Base-by-base conservation (phyloP, 768 basidiomycete genomes). In the Coprinopsis marcescibilis region DNA sequence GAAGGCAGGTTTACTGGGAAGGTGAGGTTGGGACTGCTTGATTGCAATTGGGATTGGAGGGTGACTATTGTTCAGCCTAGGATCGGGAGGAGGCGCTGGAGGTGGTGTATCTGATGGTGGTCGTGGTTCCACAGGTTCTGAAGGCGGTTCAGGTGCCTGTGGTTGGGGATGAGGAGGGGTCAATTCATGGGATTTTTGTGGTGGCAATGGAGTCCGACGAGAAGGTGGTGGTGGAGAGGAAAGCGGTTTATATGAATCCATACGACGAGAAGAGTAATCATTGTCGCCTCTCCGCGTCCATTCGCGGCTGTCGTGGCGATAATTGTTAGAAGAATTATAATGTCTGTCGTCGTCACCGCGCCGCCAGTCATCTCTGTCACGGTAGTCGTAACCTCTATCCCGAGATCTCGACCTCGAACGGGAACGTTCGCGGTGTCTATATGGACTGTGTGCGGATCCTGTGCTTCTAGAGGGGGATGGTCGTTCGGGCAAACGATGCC, bases 391-490 rank as follows among this genome's bases (percentile, higher is more conserved):
- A 26, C 53, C 62, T 39, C 60, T 55, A 36, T 65, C 60, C 53
- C 72, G 56, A 37, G 60, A 59, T 36, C 51, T 36, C n/a, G 44
- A 50, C 23, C 49, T 27, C 7, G 43, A 50, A 35, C 49, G 30
- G 7, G 49, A 47, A 12, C 58, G 53, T 34, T 70, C 67, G 37
- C 67, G 61, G 35, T 51, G 37, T 46, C 61, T 54, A 36, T 58
- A 65, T 11, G 76, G 73, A 12, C 69, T 75, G 52, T 70, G 72
- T 39, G 48, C 50, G 0, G 61, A 44, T 7, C 50, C 57, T 2
- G 67, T 65, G 12, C 68, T 64, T 24, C 69, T 67, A n/a, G 64
- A 65, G 27, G 60, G 56, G 10, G 74, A 63, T 13, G 73, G 62
- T 26, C 32, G 47, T 29, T 2, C 21, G 4, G 40, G 41, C 7